Conservation (phyloP, 2,329 filamentous ascomycete species). For the Drechslerella dactyloides region DNA sequence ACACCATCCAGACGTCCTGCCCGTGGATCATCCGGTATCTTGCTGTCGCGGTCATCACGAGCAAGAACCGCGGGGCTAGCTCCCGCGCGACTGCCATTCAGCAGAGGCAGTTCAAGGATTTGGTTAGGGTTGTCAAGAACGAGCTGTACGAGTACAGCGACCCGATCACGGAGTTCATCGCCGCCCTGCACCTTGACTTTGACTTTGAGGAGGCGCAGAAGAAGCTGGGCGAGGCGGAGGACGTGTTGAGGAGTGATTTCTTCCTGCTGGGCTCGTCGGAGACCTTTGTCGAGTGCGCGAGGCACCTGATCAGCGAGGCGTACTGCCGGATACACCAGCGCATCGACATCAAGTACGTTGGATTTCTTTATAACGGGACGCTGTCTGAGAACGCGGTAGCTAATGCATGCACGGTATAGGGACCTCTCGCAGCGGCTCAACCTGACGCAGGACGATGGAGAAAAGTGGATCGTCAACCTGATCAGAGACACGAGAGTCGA, state of each 20-base stretch:
- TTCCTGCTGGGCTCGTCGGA: conserved; percentile 87
- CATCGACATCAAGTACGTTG: conserved; percentile 82
- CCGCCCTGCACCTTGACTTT: conserved; percentile 93
- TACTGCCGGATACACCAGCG: conserved; percentile 99
- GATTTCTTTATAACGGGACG: conserved; percentile 3
- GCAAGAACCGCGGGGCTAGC: conserved; percentile 70
- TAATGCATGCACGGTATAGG: conserved; percentile 58
- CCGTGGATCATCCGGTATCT: conserved; percentile 97
- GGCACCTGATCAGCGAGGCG: conserved; percentile 96
- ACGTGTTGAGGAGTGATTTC: conserved; percentile 91
- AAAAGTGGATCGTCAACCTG: conserved; percentile 99
- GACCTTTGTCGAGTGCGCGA: conserved; percentile 87
- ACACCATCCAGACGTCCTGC: conserved; percentile 97
- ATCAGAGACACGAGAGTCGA: conserved; percentile 97
- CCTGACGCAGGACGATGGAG: conserved; percentile 89
- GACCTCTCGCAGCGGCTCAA: conserved; percentile 91
- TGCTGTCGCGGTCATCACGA: conserved; percentile 91
- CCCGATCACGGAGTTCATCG: conserved; percentile 94
- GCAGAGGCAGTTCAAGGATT: conserved; percentile 98
- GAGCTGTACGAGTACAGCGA: conserved; percentile 98
- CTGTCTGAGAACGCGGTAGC: neutral
- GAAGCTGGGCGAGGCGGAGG: conserved; percentile 83
- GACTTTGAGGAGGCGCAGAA: conserved; percentile 96
- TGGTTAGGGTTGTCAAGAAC: conserved; percentile 92
- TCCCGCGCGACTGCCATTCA: conserved; percentile 79